Evolutionary conservation across 163 green algal species (phyloP), one percentile per base, ranked within the genome.

Genomic region (Scenedesmus sp.): DNA sequence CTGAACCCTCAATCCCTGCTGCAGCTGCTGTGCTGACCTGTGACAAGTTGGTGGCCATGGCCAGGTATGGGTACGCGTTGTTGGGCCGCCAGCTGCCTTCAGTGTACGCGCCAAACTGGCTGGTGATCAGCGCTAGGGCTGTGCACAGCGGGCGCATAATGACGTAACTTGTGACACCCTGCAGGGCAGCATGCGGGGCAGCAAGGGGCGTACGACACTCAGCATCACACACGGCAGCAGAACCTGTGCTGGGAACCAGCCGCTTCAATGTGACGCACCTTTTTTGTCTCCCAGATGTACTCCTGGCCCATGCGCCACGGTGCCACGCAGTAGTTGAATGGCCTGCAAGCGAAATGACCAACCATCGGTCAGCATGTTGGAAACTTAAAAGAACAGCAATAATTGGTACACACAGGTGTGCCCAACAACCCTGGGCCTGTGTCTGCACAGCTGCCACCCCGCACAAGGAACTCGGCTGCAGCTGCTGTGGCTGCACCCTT

Each of bases 111-210:
- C 94, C 95, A 70, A 95, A 96, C 18, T 94, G 89, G 87, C 96
- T 92, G 10, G 95, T 94, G 33, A 98, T 93, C 40, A 98, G 92
- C 26, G 92, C 96, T 12, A 97, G 86, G 0, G 88, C 85, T 1
- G 97, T 98, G 88, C 95, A 96, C 35, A 98, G 89, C 15, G 98
- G 97, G 12, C 97, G 93, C 42, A 98, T 87, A 82, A 99, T 98
- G 91, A 99, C 98, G 91, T 99, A 99, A 49, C 97, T 97, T 59
- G 99, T 95, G 40, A 99, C 95, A 20, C 98, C 98, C 92, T 97
- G 94, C 86, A 44, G 44, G 7, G 72, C 43, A 2, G 35, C 42
- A 83, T 40, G 35, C 49, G 59, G 10, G 30, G 22, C 59, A 78
- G 53, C 26, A 53, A 33, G 43, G n/a, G n/a, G n/a, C n/a, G n/a